Evolutionary conservation across 2,329 filamentous ascomycete genomes (phyloP).

Genomic region (Aspergillus sp.): DNA sequence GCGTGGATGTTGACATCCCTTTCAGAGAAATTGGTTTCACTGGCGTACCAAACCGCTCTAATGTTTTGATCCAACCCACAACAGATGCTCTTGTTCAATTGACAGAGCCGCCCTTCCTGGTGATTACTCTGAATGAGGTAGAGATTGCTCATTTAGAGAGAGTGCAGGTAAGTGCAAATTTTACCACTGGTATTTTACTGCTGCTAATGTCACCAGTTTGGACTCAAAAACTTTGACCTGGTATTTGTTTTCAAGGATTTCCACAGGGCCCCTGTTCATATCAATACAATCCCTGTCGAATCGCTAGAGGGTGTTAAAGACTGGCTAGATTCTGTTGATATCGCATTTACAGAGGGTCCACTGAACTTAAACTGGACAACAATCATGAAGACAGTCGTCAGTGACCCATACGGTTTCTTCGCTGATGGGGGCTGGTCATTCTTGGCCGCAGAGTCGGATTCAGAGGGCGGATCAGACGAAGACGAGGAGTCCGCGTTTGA

Average conservation of each 20-base stretch:
- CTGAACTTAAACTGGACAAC: slow-evolving; percentile 98
- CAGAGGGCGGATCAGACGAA: slow-evolving; percentile 72
- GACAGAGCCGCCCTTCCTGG: slow-evolving; percentile 94
- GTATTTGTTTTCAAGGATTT: slow-evolving; percentile 99
- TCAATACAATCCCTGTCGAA: slow-evolving; percentile 98
- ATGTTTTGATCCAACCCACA: slow-evolving; percentile 91
- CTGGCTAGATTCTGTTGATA: slow-evolving; percentile 94
- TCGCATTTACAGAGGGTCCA: slow-evolving; percentile 89
- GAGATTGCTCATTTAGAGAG: slow-evolving; percentile 95
- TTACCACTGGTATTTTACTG: background rate
- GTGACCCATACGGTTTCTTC: slow-evolving; percentile 94
- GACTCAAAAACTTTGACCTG: slow-evolving; percentile 97
- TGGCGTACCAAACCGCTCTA: slow-evolving; percentile 92
- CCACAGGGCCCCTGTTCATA: slow-evolving; percentile 81
- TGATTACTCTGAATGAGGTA: slow-evolving; percentile 91
- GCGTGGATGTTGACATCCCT: slow-evolving; percentile 91
- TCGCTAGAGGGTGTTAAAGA: slow-evolving; percentile 94
- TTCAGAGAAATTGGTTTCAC: slow-evolving; percentile 96
- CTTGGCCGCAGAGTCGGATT: slow-evolving; percentile 82
- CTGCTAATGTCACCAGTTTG: slow-evolving; percentile 64
- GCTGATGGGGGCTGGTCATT: slow-evolving; percentile 94
- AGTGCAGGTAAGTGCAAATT: slow-evolving; percentile 60
- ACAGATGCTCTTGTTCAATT: slow-evolving; percentile 97
- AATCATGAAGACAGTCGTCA: slow-evolving; percentile 98
- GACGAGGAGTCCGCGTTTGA: slow-evolving; percentile 93